These are phyloP conservation scores for Tricholoma saponaceum DNA, from an alignment of 768 basidiomycete genomes.

Conservation along the genomic window DNA sequence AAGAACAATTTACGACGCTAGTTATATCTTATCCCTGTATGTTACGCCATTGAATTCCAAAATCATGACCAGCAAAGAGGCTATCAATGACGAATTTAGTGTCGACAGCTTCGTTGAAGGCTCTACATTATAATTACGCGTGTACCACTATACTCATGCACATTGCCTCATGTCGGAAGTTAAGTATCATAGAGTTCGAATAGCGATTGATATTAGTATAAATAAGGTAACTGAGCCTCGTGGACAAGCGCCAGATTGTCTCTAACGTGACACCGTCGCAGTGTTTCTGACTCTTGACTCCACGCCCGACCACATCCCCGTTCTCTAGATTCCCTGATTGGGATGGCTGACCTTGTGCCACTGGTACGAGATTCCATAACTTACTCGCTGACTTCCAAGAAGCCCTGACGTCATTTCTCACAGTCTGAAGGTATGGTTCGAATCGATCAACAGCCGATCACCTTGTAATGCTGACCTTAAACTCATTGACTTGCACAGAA, in stretches of 20 bases:
- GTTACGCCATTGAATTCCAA: constrained; percentile 8
- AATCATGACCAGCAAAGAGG: neutral
- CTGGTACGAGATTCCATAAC: neutral
- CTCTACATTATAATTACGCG: too few species aligned
- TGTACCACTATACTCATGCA: too few species aligned
- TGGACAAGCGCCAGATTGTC: too few species aligned
- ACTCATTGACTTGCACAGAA: constrained; percentile 1
- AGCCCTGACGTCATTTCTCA: constrained; percentile 5
- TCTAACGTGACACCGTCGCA: neutral
- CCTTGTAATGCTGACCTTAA: neutral
- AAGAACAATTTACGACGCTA: constrained; percentile 4
- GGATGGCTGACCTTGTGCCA: neutral
- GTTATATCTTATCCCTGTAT: constrained; percentile 17
- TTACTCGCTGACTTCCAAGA: too few species aligned
- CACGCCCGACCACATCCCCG: neutral
- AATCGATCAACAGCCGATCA: constrained; percentile 8
- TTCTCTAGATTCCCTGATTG: neutral
- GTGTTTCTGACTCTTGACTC: neutral
- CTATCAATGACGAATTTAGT: neutral
- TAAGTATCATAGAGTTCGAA: too few species aligned
- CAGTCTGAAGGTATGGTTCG: constrained; percentile 3
- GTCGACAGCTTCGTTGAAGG: neutral
- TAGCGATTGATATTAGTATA: neutral
- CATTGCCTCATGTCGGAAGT: too few species aligned
- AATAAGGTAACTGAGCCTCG: neutral